Conservation (phyloP, 75 land plant species). For the Cupressus sempervirens region DNA sequence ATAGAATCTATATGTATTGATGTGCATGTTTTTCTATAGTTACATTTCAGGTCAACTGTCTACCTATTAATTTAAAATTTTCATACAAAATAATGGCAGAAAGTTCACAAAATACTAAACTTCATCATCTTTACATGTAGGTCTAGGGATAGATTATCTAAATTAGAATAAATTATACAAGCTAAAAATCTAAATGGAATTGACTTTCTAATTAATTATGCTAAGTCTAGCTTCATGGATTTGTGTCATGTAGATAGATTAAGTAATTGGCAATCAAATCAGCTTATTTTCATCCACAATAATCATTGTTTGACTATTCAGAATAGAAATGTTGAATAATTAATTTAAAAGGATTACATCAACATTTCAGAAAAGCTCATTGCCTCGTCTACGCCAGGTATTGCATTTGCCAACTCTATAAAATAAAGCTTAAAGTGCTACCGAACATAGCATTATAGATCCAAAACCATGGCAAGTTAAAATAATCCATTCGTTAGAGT, state of each 20-base stretch:
- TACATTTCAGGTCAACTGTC: neutral
- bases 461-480: constrained; percentile 76
- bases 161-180: no score
- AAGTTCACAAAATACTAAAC: no score
- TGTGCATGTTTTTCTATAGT: neutral
- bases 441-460: neutral
- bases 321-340: neutral
- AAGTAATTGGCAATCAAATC: neutral
- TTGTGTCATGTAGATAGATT: neutral
- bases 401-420: constrained; percentile 80
- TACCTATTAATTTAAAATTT: no score
- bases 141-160: neutral
- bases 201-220: no score
- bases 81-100: no score
- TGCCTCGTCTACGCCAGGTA: constrained; percentile 97
- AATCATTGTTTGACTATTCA: neutral
- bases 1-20: no score
- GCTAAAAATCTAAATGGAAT: no score
- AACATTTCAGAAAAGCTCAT: constrained; percentile 99
- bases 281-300: no score
- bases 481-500: constrained; percentile 80
- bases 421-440: neutral
- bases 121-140: neutral
- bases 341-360: constrained; percentile 38
- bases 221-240: neutral